Evolutionary conservation across 768 basidiomycete species (phyloP).

Genomic region (Butyriboletus loyo): DNA sequence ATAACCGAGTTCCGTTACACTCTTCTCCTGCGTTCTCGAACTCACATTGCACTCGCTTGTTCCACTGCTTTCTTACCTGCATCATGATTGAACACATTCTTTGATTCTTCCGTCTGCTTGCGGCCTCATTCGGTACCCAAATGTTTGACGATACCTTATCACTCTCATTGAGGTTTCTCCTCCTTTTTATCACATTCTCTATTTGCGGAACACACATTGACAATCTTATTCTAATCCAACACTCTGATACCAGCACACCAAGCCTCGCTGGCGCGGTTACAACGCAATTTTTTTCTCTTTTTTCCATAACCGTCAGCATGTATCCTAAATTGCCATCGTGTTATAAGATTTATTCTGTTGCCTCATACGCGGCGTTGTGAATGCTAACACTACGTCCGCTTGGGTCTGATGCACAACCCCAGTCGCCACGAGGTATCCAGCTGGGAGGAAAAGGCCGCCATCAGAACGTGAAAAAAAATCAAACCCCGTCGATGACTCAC

Average conservation of each 20-base stretch:
- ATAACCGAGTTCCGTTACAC: conserved; percentile 19
- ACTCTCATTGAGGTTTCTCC: conserved; percentile 28
- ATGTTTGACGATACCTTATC: conserved; percentile 34
- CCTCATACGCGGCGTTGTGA: conserved; percentile 85
- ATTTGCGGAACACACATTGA: conserved; percentile 36
- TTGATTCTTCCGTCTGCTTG: conserved; percentile 21
- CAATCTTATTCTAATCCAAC: conserved; percentile 27
- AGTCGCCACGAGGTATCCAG: conserved; percentile 94
- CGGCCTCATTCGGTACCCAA: conserved; percentile 25
- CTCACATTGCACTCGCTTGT: conserved; percentile 28
- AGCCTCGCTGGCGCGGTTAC: conserved; percentile 22
- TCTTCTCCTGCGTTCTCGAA: conserved; percentile 24
- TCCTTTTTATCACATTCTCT: conserved; percentile 35
- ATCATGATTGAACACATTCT: conserved; percentile 32
- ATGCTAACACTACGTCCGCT: conserved; percentile 94
- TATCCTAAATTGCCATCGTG: conserved; percentile 16
- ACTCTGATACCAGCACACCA: conserved; percentile 22
- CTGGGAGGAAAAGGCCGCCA: conserved; percentile 34
- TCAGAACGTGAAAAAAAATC: conserved; percentile 11
- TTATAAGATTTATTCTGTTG: conserved; percentile 12
- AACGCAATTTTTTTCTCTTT: conserved; percentile 4
- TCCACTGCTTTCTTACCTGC: conserved; percentile 21
- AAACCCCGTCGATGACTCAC: conserved; percentile 39
- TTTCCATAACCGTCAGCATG: conserved; percentile 18
- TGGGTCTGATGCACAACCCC: conserved; percentile 94